phyloP scores from a whole-genome alignment of 1,284 basidiomycete species.

The Chalciporus piperatoides region DNA sequence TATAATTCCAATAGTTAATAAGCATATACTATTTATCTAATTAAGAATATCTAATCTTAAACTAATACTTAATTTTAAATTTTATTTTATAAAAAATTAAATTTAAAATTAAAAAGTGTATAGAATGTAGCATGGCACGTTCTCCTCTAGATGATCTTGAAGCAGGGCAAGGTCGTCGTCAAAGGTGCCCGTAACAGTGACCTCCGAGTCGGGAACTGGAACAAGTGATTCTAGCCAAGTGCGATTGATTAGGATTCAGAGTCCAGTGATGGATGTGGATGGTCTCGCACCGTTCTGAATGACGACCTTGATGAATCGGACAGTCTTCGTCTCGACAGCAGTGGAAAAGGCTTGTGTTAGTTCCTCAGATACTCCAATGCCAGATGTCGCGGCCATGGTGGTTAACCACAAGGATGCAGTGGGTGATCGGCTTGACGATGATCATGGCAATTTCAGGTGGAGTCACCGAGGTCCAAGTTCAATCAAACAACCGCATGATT shows the following conservation, averaged over 20 bases:
- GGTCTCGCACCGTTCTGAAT: slow-evolving; percentile 62
- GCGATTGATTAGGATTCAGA: slow-evolving; percentile 25
- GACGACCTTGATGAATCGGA: slow-evolving; percentile 70
- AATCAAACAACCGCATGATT: background rate
- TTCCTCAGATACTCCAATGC: slow-evolving; percentile 54
- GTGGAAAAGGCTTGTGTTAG: slow-evolving; percentile 53
- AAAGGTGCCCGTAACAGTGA: slow-evolving; percentile 48
- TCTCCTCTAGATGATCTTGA: slow-evolving; percentile 53
- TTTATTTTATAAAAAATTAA: too few relatives aligned
- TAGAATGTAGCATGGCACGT: slow-evolving; percentile 72
- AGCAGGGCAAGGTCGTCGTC: slow-evolving; percentile 58
- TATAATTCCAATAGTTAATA: too few relatives aligned
- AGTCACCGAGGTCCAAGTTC: too few relatives aligned
- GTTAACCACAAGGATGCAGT: background rate
- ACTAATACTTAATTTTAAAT: too few relatives aligned
- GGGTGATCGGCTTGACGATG: too few relatives aligned
- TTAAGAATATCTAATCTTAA: too few relatives aligned
- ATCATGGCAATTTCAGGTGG: background rate
- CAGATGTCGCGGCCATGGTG: slow-evolving; percentile 66
- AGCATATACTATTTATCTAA: too few relatives aligned
- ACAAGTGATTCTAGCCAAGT: slow-evolving; percentile 59
- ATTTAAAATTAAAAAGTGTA: too few relatives aligned
- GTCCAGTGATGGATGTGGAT: slow-evolving; percentile 17
- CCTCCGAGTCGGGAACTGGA: slow-evolving; percentile 40
- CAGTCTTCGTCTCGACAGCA: slow-evolving; percentile 46